Evolutionary conservation across 169 alveolate species (phyloP), one percentile per base, ranked within the genome.

Genomic region (Pseudocohnilembus persalinus): DNA sequence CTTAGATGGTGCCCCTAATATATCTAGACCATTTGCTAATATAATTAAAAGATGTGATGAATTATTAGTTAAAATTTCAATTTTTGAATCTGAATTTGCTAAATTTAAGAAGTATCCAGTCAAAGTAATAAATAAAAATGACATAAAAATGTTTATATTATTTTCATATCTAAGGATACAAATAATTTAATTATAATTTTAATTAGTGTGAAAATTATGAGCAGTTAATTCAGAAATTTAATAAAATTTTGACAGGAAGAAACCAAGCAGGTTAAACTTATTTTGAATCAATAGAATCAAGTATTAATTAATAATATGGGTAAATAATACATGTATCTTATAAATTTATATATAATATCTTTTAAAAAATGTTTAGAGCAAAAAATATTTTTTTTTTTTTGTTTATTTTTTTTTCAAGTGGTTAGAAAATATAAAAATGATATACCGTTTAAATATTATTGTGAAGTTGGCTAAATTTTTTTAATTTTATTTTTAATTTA

Each of bases 241-340:
- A 81, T 31, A 63, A 64, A 27, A 15, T 75, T 4, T 74, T 88
- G 29, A 88, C 86, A 30, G 88, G 49, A 29, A 88, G 88, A 73
- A 31, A 82, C 83, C 88, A 83, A 74, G 92, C 97, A 27, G 83
- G 86, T 29, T 82, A 83, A 49, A 88, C 93, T 0, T 83, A 89
- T 73, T 92, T 94, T 32, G 96, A 94, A 33, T 93, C 88, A 31
- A 77, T 92, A n/a, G 96, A 94, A 79, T 68, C 74, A 31, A 92
- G 88, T 0, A 75, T 94, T 0, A 83, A 85, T 31, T 81, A 87
- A 29, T 86, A 87, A 35, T 91, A 92, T 77, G 73, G 73, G 31
- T 80, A 87, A 78, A 72, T 94, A 25, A 35, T 65, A n/a, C n/a
- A n/a, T n/a, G n/a, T n/a, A n/a, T n/a, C n/a, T n/a, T n/a, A n/a